These are phyloP conservation scores for Phialemonium atrogriseum DNA, from an alignment of 2,329 filamentous ascomycete genomes.

Conservation along the genomic window DNA sequence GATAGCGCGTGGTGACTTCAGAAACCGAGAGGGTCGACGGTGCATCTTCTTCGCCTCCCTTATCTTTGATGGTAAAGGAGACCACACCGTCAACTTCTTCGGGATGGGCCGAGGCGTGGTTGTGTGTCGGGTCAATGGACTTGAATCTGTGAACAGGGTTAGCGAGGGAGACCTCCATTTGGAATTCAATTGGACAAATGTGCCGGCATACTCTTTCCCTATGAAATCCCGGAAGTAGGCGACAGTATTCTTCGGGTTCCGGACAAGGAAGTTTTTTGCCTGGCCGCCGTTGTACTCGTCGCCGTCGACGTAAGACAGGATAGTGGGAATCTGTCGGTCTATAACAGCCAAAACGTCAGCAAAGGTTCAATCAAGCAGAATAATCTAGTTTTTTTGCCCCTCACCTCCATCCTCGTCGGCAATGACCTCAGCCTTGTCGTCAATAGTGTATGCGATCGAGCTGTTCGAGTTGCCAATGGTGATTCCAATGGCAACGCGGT, in stretches of 20 bases:
- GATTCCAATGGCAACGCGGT: slow-evolving; percentile 78
- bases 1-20: slow-evolving; percentile 77
- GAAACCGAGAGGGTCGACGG: slow-evolving; percentile 65
- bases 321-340: slow-evolving; percentile 95
- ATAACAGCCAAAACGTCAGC: slow-evolving; percentile 5
- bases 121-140: slow-evolving; percentile 91
- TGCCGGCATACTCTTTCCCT: slow-evolving; percentile 68
- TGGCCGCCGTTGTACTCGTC: slow-evolving; percentile 96
- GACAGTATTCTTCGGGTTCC: slow-evolving; percentile 88
- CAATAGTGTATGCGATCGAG: slow-evolving; percentile 87
- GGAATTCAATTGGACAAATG: background rate
- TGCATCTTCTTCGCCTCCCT: slow-evolving; percentile 48
- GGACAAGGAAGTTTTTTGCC: slow-evolving; percentile 86
- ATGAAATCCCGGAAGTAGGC: slow-evolving; percentile 95
- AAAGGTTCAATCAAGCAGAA: background rate
- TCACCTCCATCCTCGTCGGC: slow-evolving; percentile 95
- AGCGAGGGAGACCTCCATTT: background rate
- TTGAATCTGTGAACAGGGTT: slow-evolving; percentile 54
- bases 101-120: slow-evolving; percentile 88
- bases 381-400: no score
- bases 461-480: slow-evolving; percentile 98
- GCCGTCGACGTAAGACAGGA: slow-evolving; percentile 88
- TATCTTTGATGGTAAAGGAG: slow-evolving; percentile 78
- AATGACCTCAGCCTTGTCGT: slow-evolving; percentile 95
- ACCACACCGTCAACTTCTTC: slow-evolving; percentile 63